Percentiles rank a stretch among this genome's conserved stretches.
These are phyloP conservation scores for Blastobotrys attinorum DNA, from an alignment of 805 yeast genomes.

Conservation along the genomic window DNA sequence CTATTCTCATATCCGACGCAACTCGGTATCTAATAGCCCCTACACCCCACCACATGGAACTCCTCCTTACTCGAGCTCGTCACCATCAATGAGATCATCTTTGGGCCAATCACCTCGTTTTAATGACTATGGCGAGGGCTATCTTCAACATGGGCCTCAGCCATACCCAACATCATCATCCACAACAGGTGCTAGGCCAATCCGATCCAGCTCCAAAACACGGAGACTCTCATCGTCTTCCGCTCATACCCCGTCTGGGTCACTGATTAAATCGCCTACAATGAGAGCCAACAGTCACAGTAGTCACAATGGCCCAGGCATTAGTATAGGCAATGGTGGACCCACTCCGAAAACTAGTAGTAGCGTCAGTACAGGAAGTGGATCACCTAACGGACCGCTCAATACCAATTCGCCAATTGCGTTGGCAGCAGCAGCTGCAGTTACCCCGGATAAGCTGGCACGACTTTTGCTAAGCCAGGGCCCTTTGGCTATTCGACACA, in stretches of 20 bases:
- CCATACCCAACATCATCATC: neutral
- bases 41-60: neutral
- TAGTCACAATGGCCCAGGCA: no score
- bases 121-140: no score
- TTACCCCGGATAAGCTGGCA: conserved; percentile 73
- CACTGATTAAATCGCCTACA: no score
- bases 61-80: neutral
- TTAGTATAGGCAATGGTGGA: no score
- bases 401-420: conserved; percentile 80
- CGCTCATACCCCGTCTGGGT: no score
- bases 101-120: no score
- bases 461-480: conserved; percentile 63
- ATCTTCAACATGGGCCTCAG: neutral
- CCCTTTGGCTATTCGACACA: conserved; percentile 84
- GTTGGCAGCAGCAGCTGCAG: conserved; percentile 76
- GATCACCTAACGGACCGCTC: conserved; percentile 25
- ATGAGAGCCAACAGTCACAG: no score
- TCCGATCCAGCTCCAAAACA: neutral
- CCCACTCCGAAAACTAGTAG: no score
- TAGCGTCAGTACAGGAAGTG: no score
- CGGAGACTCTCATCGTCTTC: neutral
- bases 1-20: neutral
- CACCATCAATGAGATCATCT: no score
- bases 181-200: no score
- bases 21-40: neutral